Conservation (phyloP, 1,284 basidiomycete species). For the Cutaneotrichosporon dermatis region DNA sequence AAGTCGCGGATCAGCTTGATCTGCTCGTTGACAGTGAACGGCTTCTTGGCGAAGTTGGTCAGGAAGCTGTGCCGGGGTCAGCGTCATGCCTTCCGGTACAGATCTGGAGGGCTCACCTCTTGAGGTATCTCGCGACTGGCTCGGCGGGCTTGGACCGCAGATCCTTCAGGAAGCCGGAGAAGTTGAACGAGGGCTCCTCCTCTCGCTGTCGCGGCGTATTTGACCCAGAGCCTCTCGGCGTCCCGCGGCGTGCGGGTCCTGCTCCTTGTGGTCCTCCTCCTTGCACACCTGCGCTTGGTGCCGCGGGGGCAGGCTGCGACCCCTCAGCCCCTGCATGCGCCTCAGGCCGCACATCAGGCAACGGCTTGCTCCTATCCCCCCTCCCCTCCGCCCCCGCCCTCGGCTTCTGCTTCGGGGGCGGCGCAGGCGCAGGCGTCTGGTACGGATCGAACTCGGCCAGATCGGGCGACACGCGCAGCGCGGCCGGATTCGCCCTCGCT, state of each 20-base stretch:
- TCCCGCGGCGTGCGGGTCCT: no score
- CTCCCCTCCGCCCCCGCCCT: no score
- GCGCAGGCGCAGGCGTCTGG: slow-evolving; percentile 28
- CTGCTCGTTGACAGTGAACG: slow-evolving; percentile 83
- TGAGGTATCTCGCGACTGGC: slow-evolving; percentile 81
- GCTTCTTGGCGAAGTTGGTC: slow-evolving; percentile 82
- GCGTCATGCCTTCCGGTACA: neutral
- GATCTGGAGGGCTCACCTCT: slow-evolving; percentile 59
- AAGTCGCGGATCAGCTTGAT: slow-evolving; percentile 92
- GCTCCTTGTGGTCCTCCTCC: no score
- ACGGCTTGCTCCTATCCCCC: no score
- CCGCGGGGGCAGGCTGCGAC: no score
- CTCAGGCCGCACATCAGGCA: no score
- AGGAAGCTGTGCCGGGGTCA: slow-evolving; percentile 60
- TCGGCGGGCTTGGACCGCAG: slow-evolving; percentile 79
- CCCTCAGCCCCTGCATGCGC: no score
- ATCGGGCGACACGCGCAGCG: slow-evolving; percentile 14
- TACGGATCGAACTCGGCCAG: slow-evolving; percentile 45
- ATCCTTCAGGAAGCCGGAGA: slow-evolving; percentile 71
- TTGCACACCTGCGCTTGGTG: no score
- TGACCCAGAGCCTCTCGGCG: no score
- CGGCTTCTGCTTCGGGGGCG: neutral
- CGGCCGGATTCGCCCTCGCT: neutral
- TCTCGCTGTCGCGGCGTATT: no score
- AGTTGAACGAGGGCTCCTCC: slow-evolving; percentile 44